A percentile compares a stretch with the other conserved stretches of the same genome.
Evolutionary conservation across 176 grass and related monocot genomes (phyloP).

Genomic region (Ensete ventricosum): DNA sequence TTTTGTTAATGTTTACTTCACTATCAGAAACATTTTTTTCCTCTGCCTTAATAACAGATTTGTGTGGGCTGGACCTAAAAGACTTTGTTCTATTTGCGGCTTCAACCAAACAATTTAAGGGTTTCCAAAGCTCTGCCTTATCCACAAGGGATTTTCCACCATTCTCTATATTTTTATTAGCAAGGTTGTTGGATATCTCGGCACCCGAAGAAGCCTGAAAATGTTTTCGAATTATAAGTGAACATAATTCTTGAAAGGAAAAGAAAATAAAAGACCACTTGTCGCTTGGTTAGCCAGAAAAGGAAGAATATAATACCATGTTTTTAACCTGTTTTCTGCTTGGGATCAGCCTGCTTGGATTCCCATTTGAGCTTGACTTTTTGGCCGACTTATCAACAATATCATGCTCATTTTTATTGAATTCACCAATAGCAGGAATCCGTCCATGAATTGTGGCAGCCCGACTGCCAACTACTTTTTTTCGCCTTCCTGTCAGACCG

Average conservation of each 20-base stretch:
- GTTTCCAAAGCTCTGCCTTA: constrained; percentile 50
- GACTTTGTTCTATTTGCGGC: constrained; percentile 42
- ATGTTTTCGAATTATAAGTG: constrained; percentile 17
- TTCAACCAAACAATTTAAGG: constrained; percentile 43
- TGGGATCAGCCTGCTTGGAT: constrained; percentile 31
- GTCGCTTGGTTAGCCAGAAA: background rate
- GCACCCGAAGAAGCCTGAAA: constrained; percentile 49
- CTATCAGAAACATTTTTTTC: constrained; percentile 34
- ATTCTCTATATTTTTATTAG: constrained; percentile 44
- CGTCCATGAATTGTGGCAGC: constrained; percentile 11
- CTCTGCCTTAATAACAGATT: constrained; percentile 27
- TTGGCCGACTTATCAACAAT: constrained; percentile 26
- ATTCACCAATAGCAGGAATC: constrained; percentile 21
- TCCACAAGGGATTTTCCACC: constrained; percentile 26
- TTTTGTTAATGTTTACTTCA: constrained; percentile 29
- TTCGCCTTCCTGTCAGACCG: constrained; percentile 61
- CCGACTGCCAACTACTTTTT: constrained; percentile 48
- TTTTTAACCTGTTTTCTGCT: constrained; percentile 54
- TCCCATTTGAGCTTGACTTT: constrained; percentile 14
- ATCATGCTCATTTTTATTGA: constrained; percentile 36
- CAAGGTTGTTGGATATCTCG: constrained; percentile 26
- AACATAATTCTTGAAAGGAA: background rate
- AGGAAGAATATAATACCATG: background rate
- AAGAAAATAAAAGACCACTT: background rate
- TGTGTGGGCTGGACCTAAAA: constrained; percentile 38